Evolutionary conservation across 139 green algal genomes (phyloP), one percentile per base, ranked within the genome.

Genomic region (Trebouxia sp.): DNA sequence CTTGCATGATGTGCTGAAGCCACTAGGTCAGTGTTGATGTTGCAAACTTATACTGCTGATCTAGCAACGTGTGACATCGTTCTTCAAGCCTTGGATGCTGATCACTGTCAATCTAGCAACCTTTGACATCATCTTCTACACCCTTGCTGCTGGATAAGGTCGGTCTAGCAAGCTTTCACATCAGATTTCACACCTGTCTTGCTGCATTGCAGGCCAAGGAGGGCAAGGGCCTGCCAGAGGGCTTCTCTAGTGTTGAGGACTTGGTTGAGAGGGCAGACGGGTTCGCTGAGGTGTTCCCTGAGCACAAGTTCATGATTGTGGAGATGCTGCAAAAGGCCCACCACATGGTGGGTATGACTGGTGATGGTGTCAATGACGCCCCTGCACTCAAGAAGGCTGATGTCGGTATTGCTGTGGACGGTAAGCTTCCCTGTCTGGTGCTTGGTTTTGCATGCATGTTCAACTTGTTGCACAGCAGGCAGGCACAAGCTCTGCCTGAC

Each of bases 361-460:
- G 91, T 39, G 91, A 96, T 76, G 92, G 93, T 75, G 95, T 98
- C 28, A 98, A 98, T 83, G 95, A 98, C 70, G 95, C 95, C 5
- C 95, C 95, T 37, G 95, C 95, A 0, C 89, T 98, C 26, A 98
- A 98, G 90, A 96, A 95, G 85, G 95, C 93, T 22, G 92, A 98
- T 80, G 95, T 98, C 10, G 95, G 95, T 75, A 95, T 98, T 76
- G 93, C 93, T n/a, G 92, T 96, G 26, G 84, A 83, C 0, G 88
- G 82, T 85, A 47, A n/a, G 67, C 35, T 32, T 22, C 32, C 12
- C 24, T 35, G 17, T 26, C 24, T 65, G 24, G 22, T 65, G 55
- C 24, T 37, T n/a, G n/a, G n/a, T n/a, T n/a, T n/a, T n/a, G n/a
- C n/a, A n/a, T n/a, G n/a, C n/a, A n/a, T n/a, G n/a, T n/a, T n/a